Base-by-base conservation (phyloP, 2,329 filamentous ascomycete species). In the Cadophora malorum region DNA sequence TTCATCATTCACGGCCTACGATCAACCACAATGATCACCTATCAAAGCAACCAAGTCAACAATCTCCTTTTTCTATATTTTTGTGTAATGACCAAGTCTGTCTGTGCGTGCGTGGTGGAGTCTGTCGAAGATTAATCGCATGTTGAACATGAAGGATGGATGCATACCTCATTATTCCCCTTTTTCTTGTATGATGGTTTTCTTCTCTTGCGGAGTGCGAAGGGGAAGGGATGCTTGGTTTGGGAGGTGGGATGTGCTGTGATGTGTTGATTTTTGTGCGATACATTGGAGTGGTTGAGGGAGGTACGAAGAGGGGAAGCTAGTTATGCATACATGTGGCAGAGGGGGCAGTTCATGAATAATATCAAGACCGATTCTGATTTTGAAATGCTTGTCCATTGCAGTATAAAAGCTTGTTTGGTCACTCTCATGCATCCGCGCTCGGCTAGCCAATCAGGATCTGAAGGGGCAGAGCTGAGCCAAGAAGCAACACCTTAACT, bases 11-110 rank as follows among this genome's bases (percentile, higher is more conserved):
- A 67, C 68, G 67, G 49, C 65, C 63, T 63, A 28, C 21, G 62
- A 64, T 47, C 62, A 10, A 52, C 12, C 31, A 31, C 60, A 52
- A 52, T 49, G 52, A 55, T 55, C 52, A 55, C 25, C 52, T 45
- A 53, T 53, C 50, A 58, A 58, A 64, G 25, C 49, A 53, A 65
- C 35, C 35, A 38, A 38, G 35, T 25, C 19, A 50, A 62, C 45
- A 64, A 64, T 69, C 49, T 67, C 64, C 52, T 67, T 67, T 62
- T 21, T 55, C 19, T 9, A 4, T 9, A 35, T 35, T 35, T 23
- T 21, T 58, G 55, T 58, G 66, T 68, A 70, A 70, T 66, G 68
- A 68, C 7, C 50, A 28, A 28, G 28, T 28, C 28, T 28, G 41
- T 45, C 45, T 60, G 31, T 65, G 8, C 23, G 28, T 38, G 6